Conservation (phyloP, 169 alveolate species). For the Eimeria maxima region DNA sequence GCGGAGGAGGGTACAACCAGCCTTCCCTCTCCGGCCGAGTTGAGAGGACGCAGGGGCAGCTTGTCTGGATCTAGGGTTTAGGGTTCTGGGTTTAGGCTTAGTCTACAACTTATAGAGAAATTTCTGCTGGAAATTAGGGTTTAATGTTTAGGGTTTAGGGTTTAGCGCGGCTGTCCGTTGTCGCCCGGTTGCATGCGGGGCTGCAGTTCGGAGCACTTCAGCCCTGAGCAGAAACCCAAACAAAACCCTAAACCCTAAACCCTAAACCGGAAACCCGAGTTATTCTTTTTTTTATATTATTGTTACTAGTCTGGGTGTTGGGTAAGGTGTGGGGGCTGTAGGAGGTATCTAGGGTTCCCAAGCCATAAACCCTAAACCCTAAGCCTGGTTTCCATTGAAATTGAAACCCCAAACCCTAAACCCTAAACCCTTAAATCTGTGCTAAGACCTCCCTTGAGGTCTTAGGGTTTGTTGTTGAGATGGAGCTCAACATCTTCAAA, state of each 20-base stretch:
- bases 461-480: not conserved
- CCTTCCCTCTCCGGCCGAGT: not conserved
- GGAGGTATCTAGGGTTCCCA: not conserved
- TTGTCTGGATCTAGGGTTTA: not conserved
- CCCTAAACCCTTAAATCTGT: constrained; percentile 32
- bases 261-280: not conserved
- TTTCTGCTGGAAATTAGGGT: not conserved
- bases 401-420: constrained; percentile 2
- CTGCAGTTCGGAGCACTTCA: not conserved
- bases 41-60: not conserved
- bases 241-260: constrained; percentile 33
- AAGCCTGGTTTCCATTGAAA: not conserved
- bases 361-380: not conserved
- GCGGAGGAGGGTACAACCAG: too few relatives aligned
- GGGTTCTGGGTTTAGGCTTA: constrained; percentile 7
- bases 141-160: not conserved
- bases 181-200: not conserved
- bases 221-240: not conserved
- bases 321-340: not conserved
- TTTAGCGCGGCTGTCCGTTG: not conserved
- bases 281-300: not conserved
- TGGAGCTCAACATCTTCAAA: constrained; percentile 72
- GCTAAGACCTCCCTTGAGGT: not conserved
- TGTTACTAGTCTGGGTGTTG: not conserved
- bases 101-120: not conserved